Percentiles rank a stretch among this genome's conserved stretches.
Conservation (phyloP, 2,329 filamentous ascomycete species). For the Exophiala mesophila region DNA sequence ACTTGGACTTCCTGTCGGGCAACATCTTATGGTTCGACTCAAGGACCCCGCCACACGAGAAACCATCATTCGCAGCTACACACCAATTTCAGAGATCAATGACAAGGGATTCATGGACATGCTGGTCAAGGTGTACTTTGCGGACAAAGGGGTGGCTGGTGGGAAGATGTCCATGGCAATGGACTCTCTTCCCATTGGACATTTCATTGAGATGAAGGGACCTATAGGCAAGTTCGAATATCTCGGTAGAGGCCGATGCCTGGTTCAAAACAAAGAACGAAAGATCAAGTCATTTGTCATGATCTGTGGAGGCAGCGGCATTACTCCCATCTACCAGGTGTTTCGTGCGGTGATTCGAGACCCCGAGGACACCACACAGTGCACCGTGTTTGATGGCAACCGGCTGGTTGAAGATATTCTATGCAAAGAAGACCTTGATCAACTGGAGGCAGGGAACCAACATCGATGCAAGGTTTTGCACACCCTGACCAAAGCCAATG, state of each 20-base stretch:
- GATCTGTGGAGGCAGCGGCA: conserved; percentile 83
- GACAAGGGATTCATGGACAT: conserved; percentile 64
- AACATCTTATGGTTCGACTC: conserved; percentile 81
- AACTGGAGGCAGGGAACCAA: conserved; percentile 49
- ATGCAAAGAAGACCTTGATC: conserved; percentile 67
- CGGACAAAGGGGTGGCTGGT: conserved; percentile 53
- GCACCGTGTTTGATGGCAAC: conserved; percentile 75
- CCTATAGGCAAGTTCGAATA: conserved; percentile 85
- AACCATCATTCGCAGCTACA: conserved; percentile 79
- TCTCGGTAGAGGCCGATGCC: conserved; percentile 59
- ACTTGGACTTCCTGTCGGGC: conserved; percentile 74
- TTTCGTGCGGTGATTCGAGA: conserved; percentile 68
- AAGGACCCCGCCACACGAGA: conserved; percentile 65
- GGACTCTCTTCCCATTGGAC: conserved; percentile 65
- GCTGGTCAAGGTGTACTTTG: conserved; percentile 77
- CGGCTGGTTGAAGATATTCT: conserved; percentile 75
- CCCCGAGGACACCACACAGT: conserved; percentile 58
- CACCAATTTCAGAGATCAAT: conserved; percentile 65
- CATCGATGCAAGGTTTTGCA: conserved; percentile 62
- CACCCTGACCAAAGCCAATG: conserved; percentile 60
- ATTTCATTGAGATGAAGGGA: conserved; percentile 78
- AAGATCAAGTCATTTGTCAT: conserved; percentile 68
- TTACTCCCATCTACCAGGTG: conserved; percentile 88
- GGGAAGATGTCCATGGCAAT: conserved; percentile 80
- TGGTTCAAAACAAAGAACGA: conserved; percentile 54